Base-by-base conservation (phyloP, 2,329 filamentous ascomycete species). In the Leptographium galeiforme region DNA sequence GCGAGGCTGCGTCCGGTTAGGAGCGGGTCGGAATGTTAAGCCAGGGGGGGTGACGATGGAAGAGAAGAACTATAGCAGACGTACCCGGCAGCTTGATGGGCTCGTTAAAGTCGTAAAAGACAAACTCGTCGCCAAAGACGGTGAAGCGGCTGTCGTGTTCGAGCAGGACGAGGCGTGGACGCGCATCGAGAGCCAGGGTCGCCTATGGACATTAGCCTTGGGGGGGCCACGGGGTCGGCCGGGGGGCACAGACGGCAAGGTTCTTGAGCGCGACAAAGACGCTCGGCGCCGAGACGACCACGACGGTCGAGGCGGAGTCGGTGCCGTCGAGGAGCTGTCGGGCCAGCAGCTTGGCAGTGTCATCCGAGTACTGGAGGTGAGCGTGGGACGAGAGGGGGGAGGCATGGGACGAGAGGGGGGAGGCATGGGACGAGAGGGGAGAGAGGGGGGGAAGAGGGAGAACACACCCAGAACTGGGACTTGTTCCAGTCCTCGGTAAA, bases 401-500 rank as follows among this genome's bases (percentile, higher is more conserved):
- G 45, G 25, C n/a, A n/a, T n/a, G n/a, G n/a, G n/a, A n/a, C n/a
- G 25, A 34, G 45, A 47, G 14, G 11, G 14, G 10, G 32, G 19
- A 32, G 25, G 11, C 8, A 30, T 25, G 1, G 44, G 16, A 12
- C 25, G 6, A 50, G 51, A 36, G 44, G 32, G 5, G 10, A 44
- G 19, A 14, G 33, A 33, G 32, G 25, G 30, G 8, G 18, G 30
- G 30, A 7, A 33, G 10, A 19, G 43, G 30, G 19, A 10, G 19
- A 8, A 18, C 73, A 41, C 72, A 87, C 82, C 87, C 87, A 93
- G 63, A 93, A 93, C 67, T 91, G 87, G 57, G 79, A 85, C 62
- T 84, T 78, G 63, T 90, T 87, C 87, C 87, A 93, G 66, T 91
- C 84, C 67, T 91, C 87, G 1, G 74, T 73, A 61, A 91, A 93